Evolutionary conservation across 345 rosid species (phyloP), one percentile per base, ranked within the genome.

Genomic region (Salix exigua): DNA sequence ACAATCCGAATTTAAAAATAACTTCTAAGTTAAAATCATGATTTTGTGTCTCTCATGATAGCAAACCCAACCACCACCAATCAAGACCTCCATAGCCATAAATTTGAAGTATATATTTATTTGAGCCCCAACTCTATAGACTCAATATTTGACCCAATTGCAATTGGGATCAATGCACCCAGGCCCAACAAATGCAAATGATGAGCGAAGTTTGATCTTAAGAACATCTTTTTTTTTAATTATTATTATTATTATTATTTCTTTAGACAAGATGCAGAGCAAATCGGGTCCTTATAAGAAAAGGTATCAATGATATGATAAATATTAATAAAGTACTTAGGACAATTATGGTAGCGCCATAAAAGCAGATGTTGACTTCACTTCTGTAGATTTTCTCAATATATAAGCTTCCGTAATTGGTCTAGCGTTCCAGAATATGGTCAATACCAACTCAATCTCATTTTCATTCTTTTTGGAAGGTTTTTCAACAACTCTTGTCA

Each of bases 111-210:
- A 93, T 50, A 95, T 95, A 82, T 93, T 89, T 82, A 89, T 94
- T 79, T 96, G 88, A 62, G 98, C 97, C 18, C 98, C 97, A 78
- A 97, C 97, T 69, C 97, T 97, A 77, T 93, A 97, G 78, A 90
- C 91, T 97, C 97, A 93, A 89, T 93, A 97, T 81, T 93, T 96
- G 73, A 95, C 92, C 99, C 99, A 93, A 74, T 88, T 75, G 79
- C 97, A 95, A 82, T 78, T 83, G 50, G 87, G 91, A 88, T 86
- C 97, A 79, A 33, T 0, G 35, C 35, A 33, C 35, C 6, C 35
- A 33, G 35, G 35, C 35, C 35, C 35, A 33, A 33, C 35, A 33
- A 4, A 33, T 4, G 35, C 35, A 33, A 33, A 33, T 33, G 35
- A 30, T 30, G 31, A 30, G 4, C 31, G 35, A 33, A 4, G 35